A percentile compares a stretch with the other conserved stretches of the same genome.
phyloP scores from a whole-genome alignment of 768 basidiomycete genomes.

The Multifurca ochricompacta region DNA sequence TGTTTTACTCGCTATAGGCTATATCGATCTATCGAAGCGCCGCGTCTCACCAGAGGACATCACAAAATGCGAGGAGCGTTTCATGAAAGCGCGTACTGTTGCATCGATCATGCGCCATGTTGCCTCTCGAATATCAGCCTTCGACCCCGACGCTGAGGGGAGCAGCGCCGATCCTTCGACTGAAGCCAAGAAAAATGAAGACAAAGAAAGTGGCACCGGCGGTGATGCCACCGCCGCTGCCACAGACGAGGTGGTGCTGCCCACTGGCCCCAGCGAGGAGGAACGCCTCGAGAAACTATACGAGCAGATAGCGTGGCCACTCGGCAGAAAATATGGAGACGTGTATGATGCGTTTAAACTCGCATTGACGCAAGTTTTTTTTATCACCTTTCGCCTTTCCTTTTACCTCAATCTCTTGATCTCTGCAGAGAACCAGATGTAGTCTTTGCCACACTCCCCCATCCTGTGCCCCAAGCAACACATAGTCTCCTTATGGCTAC shows the following conservation, averaged over 20 bases:
- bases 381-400: constrained; percentile 5
- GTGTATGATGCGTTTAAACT: constrained; percentile 98
- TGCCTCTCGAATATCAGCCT: constrained; percentile 66
- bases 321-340: constrained; percentile 88
- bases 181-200: constrained; percentile 39
- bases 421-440: constrained; percentile 57
- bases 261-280: constrained; percentile 52
- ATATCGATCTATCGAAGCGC: constrained; percentile 98
- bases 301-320: constrained; percentile 88
- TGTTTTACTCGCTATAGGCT: constrained; percentile 45
- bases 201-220: constrained; percentile 33
- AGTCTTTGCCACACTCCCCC: constrained; percentile 67
- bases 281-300: constrained; percentile 80
- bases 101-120: constrained; percentile 90
- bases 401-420: constrained; percentile 8
- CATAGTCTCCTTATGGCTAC: constrained; percentile 62
- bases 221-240: constrained; percentile 41
- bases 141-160: constrained; percentile 27
- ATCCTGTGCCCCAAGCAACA: constrained; percentile 49
- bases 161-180: constrained; percentile 21
- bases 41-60: constrained; percentile 98
- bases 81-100: constrained; percentile 96
- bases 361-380: constrained; percentile 68
- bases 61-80: constrained; percentile 96
- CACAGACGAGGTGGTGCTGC: constrained; percentile 34